These are phyloP conservation scores for Sambucus nigra DNA, from an alignment of 129 eudicot genomes.

Conservation along the genomic window DNA sequence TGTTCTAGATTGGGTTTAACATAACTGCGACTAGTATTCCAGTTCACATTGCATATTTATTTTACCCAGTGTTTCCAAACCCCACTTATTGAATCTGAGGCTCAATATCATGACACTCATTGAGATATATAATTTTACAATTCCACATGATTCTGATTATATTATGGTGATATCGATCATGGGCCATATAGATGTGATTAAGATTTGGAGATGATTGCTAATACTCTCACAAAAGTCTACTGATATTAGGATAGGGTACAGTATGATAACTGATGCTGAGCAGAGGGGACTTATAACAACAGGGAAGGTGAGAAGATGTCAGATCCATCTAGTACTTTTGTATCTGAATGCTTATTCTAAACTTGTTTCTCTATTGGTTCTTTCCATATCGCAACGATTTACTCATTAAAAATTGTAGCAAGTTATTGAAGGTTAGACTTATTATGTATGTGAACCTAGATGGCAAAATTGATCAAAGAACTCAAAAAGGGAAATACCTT, in stretches of 20 bases:
- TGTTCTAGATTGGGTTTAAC: too few species aligned
- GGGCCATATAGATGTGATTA: background rate
- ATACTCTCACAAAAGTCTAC: conserved; percentile 4
- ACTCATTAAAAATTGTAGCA: conserved; percentile 5
- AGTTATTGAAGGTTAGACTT: background rate
- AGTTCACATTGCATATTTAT: too few species aligned
- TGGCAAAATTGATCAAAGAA: conserved; percentile 83
- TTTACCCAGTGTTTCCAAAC: too few species aligned
- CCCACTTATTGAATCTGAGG: too few species aligned
- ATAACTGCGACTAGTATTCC: too few species aligned
- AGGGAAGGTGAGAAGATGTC: conserved; percentile 57
- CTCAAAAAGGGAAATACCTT: conserved; percentile 82
- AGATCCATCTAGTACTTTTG: background rate
- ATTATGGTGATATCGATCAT: background rate
- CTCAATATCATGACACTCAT: background rate
- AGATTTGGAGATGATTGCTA: background rate
- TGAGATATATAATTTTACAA: background rate
- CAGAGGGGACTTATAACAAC: conserved; percentile 80
- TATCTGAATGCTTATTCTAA: conserved; percentile 1
- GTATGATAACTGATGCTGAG: conserved; percentile 95
- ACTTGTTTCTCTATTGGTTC: background rate
- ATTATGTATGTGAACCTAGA: conserved; percentile 41
- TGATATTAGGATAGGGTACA: conserved; percentile 78
- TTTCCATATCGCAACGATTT: background rate
- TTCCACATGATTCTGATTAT: background rate